Base-by-base conservation (phyloP, 148 eudicot species). In the Beta vulgaris region DNA sequence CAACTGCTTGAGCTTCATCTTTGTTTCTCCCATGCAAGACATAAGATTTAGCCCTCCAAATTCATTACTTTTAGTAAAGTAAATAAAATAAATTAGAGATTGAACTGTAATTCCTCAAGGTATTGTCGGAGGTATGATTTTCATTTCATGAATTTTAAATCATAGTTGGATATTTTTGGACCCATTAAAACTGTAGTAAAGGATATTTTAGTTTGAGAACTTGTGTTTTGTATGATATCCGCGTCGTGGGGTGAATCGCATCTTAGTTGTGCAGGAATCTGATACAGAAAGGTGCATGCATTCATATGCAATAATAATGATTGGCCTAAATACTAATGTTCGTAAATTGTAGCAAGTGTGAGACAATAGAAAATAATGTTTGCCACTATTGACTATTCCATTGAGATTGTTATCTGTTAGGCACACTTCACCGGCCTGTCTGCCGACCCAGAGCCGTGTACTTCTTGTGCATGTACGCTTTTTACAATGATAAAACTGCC, bases 261-360 rank as follows among this genome's bases (percentile, higher is more conserved):
- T 42, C 31, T 34, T 49, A 65, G 69, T 36, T 65, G 51, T 66
- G 54, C 65, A 44, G 6, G n/a, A 79, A 57, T 55, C 23, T 57
- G 34, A 44, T 66, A 65, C 48, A 72, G 29, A 72, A 65, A 65
- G 73, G 55, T 73, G 58, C 77, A 62, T n/a, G n/a, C n/a, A 37
- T 29, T 57, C 72, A 79, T 67, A 74, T 79, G 82, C n/a, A 72
- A 34, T 15, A 35, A 13, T 58, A 79, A 79, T 79, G 23, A 79
- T 73, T 67, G 42, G 26, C n/a, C 8, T 10, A 21, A 42, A 53
- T 64, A 18, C 31, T 53, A 15, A 34, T 19, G 14, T 64, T n/a
- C n/a, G n/a, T n/a, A 16, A 43, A 43, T 13, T 1, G 13, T 10
- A 43, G 15, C 48, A 43, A 43, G 13, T 43, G 48, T 9, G 15